Base-by-base conservation (phyloP, 352 stramenopile genomes). In the Pythium chondricola region DNA sequence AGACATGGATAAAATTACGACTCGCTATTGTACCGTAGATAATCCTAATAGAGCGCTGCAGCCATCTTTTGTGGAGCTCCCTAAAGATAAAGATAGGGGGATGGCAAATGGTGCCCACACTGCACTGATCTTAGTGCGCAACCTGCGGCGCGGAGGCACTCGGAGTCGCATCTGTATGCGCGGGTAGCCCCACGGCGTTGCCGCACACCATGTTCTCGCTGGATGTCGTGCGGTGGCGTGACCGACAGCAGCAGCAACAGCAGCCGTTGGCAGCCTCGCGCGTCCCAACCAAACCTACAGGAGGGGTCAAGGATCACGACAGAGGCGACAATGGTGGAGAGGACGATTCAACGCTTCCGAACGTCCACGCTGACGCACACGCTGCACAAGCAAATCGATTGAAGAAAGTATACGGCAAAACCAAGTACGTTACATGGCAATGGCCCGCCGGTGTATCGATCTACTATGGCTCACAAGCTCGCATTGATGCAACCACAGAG, bases 141-240 rank as follows among this genome's bases (percentile, higher is more conserved):
- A 13, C 8, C 27, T n/a, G n/a, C n/a, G n/a, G n/a, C n/a, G n/a
- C n/a, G n/a, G n/a, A n/a, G n/a, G n/a, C n/a, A n/a, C n/a, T n/a
- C n/a, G n/a, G n/a, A n/a, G n/a, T n/a, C n/a, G n/a, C n/a, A n/a
- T n/a, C n/a, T n/a, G n/a, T n/a, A n/a, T n/a, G n/a, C n/a, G n/a
- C n/a, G n/a, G n/a, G n/a, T n/a, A n/a, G n/a, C n/a, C n/a, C n/a
- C 16, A 14, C 14, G 24, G 6, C 9, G 21, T 39, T 38, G 36
- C 43, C 40, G 35, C 38, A 53, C 44, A 50, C n/a, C 21, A 82
- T 82, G 73, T 84, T 74, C 52, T 84, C 73, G 47, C 70, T 84
- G 6, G 73, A 84, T 41, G 67, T 80, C 21, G 67, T 63, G 20
- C 56, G 68, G 21, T 80, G 65, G 68, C 68, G 63, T 25, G 68